Evolutionary conservation across 345 rosid genomes (phyloP).

Genomic region (Rhizophora apiculata): DNA sequence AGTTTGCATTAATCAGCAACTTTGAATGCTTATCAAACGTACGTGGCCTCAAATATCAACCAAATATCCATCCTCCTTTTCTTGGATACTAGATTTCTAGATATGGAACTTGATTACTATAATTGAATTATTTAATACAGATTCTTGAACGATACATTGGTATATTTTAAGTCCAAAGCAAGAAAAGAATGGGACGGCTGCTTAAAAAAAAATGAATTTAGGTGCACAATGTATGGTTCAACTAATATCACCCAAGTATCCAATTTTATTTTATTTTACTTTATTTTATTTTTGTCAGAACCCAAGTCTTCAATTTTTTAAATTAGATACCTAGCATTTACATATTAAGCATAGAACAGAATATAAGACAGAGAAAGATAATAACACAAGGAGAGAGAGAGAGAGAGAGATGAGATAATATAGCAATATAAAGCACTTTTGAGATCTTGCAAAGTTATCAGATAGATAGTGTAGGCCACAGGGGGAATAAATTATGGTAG

Average conservation of each 20-base stretch:
- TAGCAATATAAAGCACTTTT: conserved; percentile 32
- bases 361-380: neutral
- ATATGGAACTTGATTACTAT: neutral
- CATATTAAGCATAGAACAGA: neutral
- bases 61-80: neutral
- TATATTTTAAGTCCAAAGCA: conserved; percentile 26
- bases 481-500: conserved; percentile 40
- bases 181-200: conserved; percentile 26
- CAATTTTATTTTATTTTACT: neutral
- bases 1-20: conserved; percentile 5
- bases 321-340: conserved; percentile 1
- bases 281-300: too few relatives aligned
- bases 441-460: conserved; percentile 46
- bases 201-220: conserved; percentile 19
- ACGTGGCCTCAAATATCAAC: conserved; percentile 16
- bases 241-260: neutral
- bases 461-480: conserved; percentile 48
- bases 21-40: conserved; percentile 5
- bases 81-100: conserved; percentile 1
- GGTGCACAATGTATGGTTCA: conserved; percentile 18
- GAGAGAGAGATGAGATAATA: conserved; percentile 10
- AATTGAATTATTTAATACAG: neutral
- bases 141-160: conserved; percentile 10
- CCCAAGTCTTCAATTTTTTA: neutral
- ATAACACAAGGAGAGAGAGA: conserved; percentile 1